phyloP scores from a whole-genome alignment of 495 filamentous ascomycete species.

The Penicillium mononematosum region DNA sequence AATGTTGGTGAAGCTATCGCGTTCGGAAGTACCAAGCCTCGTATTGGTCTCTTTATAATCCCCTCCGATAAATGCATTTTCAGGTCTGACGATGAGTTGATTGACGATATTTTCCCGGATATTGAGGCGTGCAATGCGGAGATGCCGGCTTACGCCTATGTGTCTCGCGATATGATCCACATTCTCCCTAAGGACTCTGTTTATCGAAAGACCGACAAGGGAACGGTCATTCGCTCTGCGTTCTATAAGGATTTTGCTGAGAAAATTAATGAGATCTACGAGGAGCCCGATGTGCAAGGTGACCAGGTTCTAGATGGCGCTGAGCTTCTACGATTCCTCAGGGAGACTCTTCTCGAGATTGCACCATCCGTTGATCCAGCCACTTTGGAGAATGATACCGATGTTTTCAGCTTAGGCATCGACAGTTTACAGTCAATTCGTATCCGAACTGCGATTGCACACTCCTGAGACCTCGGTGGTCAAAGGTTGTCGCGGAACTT shows the following conservation, averaged over 20 bases:
- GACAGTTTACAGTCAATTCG: slow-evolving; percentile 51
- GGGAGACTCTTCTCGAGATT: no score
- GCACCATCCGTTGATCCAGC: no score
- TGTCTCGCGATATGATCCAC: slow-evolving; percentile 50
- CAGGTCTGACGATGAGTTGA: slow-evolving; percentile 36
- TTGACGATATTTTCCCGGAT: slow-evolving; percentile 45
- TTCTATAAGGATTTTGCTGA: slow-evolving; percentile 46
- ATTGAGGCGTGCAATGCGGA: slow-evolving; percentile 44
- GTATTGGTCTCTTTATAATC: slow-evolving; percentile 44
- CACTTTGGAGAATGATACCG: no score
- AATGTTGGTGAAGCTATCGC: slow-evolving; percentile 32
- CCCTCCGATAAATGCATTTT: slow-evolving; percentile 24
- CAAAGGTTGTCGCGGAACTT: slow-evolving; percentile 38
- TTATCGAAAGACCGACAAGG: slow-evolving; percentile 52
- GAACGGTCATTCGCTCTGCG: slow-evolving; percentile 50
- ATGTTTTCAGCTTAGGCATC: no score
- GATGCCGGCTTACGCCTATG: slow-evolving; percentile 48
- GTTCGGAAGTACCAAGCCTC: slow-evolving; percentile 27
- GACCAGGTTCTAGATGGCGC: slow-evolving; percentile 38
- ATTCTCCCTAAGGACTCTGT: slow-evolving; percentile 38
- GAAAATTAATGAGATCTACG: slow-evolving; percentile 45
- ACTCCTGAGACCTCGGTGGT: slow-evolving; percentile 26
- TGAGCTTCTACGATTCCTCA: no score
- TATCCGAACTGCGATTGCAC: slow-evolving; percentile 39
- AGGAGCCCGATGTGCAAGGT: slow-evolving; percentile 19